Evolutionary conservation across 2,329 filamentous ascomycete species (phyloP).

Genomic region (Daldinia sp.): DNA sequence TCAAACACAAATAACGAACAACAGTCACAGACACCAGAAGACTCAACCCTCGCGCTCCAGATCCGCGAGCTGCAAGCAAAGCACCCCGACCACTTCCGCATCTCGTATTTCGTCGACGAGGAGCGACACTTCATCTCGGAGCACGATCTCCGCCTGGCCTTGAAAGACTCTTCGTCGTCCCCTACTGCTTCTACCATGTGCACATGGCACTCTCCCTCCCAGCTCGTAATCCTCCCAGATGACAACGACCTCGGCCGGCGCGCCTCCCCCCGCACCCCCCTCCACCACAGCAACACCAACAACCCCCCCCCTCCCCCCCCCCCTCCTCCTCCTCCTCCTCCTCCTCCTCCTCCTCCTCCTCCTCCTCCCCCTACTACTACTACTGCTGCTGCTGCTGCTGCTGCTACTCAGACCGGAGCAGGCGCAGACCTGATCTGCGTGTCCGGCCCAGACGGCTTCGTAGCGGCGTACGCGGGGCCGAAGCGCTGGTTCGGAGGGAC

Average conservation of each 20-base stretch:
- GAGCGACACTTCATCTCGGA: conserved; percentile 76
- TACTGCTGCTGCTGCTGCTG: too few species aligned
- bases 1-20: conserved; percentile 28
- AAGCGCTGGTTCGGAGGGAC: conserved; percentile 80
- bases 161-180: conserved; percentile 34
- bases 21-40: conserved; percentile 22
- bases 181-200: conserved; percentile 41
- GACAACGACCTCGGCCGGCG: conserved; percentile 46
- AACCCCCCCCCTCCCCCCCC: background rate
- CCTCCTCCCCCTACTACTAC: too few species aligned
- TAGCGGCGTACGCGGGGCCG: conserved; percentile 81
- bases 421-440: conserved; percentile 80
- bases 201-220: conserved; percentile 28
- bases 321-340: background rate
- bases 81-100: conserved; percentile 67
- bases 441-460: conserved; percentile 91
- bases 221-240: conserved; percentile 44
- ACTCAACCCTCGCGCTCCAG: conserved; percentile 56
- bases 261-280: conserved; percentile 43
- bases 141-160: conserved; percentile 58
- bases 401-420: conserved; percentile 33
- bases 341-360: too few species aligned
- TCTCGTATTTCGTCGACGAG: conserved; percentile 86
- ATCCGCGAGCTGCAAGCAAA: conserved; percentile 71
- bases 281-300: background rate